phyloP scores from a whole-genome alignment of 176 grass and related monocot genomes.

The Oryza punctata region DNA sequence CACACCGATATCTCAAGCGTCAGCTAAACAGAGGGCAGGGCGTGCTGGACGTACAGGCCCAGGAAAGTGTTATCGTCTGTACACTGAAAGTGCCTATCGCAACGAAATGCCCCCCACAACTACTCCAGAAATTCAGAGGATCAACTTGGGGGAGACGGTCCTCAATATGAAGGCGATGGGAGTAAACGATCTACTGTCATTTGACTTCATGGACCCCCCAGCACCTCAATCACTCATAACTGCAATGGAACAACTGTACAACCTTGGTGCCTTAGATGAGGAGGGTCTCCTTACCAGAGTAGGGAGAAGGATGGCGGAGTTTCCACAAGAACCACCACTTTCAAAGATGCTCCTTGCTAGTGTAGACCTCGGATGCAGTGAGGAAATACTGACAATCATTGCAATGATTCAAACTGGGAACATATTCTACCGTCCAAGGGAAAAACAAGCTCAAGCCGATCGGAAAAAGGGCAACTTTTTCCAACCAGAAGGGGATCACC shows the following conservation, averaged over 20 bases:
- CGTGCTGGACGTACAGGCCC: slow-evolving; percentile 57
- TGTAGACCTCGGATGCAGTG: slow-evolving; percentile 71
- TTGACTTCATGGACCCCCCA: slow-evolving; percentile 96
- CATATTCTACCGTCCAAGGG: slow-evolving; percentile 52
- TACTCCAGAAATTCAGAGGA: slow-evolving; percentile 66
- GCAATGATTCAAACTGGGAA: slow-evolving; percentile 55
- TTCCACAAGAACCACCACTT: slow-evolving; percentile 64
- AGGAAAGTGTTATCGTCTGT: slow-evolving; percentile 70
- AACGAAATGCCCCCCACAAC: slow-evolving; percentile 69
- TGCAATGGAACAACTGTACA: slow-evolving; percentile 68
- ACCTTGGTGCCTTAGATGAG: slow-evolving; percentile 67
- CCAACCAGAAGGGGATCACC: slow-evolving; percentile 55
- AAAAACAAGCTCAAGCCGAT: slow-evolving; percentile 67
- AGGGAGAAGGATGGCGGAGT: slow-evolving; percentile 70
- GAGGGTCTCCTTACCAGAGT: slow-evolving; percentile 68
- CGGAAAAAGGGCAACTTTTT: slow-evolving; percentile 43
- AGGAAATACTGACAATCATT: slow-evolving; percentile 57
- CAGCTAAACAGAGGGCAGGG: slow-evolving; percentile 75
- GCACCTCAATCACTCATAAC: slow-evolving; percentile 86
- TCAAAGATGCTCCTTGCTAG: slow-evolving; percentile 74
- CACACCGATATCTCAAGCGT: slow-evolving; percentile 69
- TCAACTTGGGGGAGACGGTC: slow-evolving; percentile 52
- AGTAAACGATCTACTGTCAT: slow-evolving; percentile 85
- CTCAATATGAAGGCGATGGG: slow-evolving; percentile 84
- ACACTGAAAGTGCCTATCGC: slow-evolving; percentile 66